Evolutionary conservation across 768 basidiomycete species (phyloP).

Genomic region (Punctularia strigosozonata): DNA sequence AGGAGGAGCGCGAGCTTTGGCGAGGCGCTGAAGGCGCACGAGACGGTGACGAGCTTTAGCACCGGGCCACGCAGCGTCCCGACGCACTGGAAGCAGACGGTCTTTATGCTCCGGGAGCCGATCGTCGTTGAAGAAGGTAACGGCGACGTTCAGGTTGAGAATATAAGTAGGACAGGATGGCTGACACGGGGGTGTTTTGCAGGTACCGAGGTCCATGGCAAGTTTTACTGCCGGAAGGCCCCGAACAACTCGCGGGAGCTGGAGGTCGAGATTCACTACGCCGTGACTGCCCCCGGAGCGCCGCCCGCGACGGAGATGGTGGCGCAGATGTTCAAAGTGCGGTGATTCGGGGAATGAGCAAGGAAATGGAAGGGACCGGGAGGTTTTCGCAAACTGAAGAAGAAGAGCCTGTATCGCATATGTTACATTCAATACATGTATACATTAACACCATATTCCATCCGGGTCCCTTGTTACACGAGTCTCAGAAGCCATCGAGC

Average conservation of each 20-base stretch:
- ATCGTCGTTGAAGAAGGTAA: conserved; percentile 65
- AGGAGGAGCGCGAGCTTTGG: conserved; percentile 49
- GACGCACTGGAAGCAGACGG: conserved; percentile 96
- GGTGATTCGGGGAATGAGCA: too few species aligned
- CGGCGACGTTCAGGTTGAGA: too few species aligned
- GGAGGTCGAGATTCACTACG: conserved; percentile 82
- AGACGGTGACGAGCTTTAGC: conserved; percentile 63
- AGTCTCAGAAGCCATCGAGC: conserved; percentile 17
- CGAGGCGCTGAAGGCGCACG: conserved; percentile 28
- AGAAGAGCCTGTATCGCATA: too few species aligned
- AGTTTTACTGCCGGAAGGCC: conserved; percentile 79
- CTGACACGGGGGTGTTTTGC: conserved; percentile 3
- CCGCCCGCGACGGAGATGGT: conserved; percentile 28
- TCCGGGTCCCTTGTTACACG: too few species aligned
- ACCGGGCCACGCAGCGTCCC: conserved; percentile 80
- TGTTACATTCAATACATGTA: background rate
- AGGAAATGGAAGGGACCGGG: too few species aligned
- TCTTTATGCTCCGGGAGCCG: conserved; percentile 77
- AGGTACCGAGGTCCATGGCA: conserved; percentile 70
- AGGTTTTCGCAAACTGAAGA: too few species aligned
- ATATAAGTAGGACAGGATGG: too few species aligned
- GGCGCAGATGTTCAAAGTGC: conserved; percentile 72
- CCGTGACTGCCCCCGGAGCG: conserved; percentile 26
- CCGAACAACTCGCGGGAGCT: conserved; percentile 74
- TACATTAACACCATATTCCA: background rate